Evolutionary conservation across 208 protist species (phyloP), one percentile per base, ranked within the genome.

Genomic region (Phytomonas serpens): DNA sequence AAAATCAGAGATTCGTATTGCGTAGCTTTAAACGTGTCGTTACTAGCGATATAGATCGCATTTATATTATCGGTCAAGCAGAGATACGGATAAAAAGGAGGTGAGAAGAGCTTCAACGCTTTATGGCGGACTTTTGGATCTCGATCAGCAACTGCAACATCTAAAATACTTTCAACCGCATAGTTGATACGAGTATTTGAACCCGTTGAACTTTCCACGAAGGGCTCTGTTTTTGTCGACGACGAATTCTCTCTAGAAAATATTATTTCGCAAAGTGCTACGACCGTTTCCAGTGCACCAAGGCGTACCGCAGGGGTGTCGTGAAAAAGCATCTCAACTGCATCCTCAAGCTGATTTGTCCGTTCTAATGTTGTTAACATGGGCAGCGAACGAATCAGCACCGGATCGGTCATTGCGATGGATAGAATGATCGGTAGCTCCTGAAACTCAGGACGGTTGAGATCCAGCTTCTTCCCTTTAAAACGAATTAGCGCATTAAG

Each of bases 91-190:
- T 92, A 86, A 67, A 96, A 92, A 5, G 79, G 70, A 7, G 77
- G 69, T 2, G 83, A 79, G 0, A 96, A 67, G n/a, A 79, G 78
- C 67, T 80, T 79, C 61, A 96, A 68, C 0, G 84, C 84, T 62
- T 77, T 69, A n/a, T 88, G 77, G 3, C 91, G 88, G 23, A 96
- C 71, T n/a, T 85, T 78, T 5, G 82, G 69, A 63, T 89, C 79
- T 4, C 82, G 75, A 65, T 96, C 91, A 6, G 85, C 84, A 32
- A 96, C 89, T 1, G 88, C 91, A 0, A 93, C 88, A 66, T 96
- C 91, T 4, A 96, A 76, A 42, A 96, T 77, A 7, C 80, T 82
- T 77, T 88, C 88, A 64, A 93, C 87, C 23, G 90, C 83, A 63
- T 82, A 74, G 47, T 75, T 86, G 30, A 96, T 87, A 16, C 71